A percentile compares a stretch with the other conserved stretches of the same genome.
phyloP scores from a whole-genome alignment of 1,284 basidiomycete genomes.

The Gomphus bonarii region DNA sequence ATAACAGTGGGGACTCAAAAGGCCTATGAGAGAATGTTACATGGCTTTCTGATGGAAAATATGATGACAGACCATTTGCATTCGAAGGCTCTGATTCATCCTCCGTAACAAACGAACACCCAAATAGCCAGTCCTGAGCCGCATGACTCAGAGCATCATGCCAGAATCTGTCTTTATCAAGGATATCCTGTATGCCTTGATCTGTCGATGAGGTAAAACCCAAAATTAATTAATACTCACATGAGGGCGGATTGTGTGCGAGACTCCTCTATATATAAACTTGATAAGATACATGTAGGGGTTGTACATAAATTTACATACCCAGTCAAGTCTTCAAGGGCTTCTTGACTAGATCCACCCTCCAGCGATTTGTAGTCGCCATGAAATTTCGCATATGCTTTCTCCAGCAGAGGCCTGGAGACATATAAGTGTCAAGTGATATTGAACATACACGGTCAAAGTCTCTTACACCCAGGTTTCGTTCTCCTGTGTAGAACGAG shows the following conservation, averaged over 20 bases:
- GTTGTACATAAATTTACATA: slow-evolving; percentile 12
- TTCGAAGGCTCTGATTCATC: neutral
- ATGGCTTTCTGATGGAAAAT: neutral
- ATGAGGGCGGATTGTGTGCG: slow-evolving; percentile 29
- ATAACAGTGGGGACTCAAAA: slow-evolving; percentile 30
- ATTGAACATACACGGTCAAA: neutral
- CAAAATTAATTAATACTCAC: slow-evolving; percentile 16
- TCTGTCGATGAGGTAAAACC: slow-evolving; percentile 34
- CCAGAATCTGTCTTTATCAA: slow-evolving; percentile 20
- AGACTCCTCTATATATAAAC: slow-evolving; percentile 27
- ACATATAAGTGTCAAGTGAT: neutral
- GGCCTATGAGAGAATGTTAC: neutral
- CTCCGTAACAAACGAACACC: slow-evolving; percentile 17
- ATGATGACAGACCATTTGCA: neutral
- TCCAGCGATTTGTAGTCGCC: slow-evolving; percentile 33
- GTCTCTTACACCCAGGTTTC: slow-evolving; percentile 36
- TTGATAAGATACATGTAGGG: too few relatives aligned
- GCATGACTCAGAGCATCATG: slow-evolving; percentile 21
- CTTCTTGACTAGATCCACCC: slow-evolving; percentile 33
- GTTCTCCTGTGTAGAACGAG: slow-evolving; percentile 32
- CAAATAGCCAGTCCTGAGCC: slow-evolving; percentile 36
- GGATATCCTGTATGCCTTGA: slow-evolving; percentile 16
- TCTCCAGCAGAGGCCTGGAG: slow-evolving; percentile 37
- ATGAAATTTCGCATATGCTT: slow-evolving; percentile 45
- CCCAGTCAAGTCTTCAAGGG: slow-evolving; percentile 42